Evolutionary conservation across 345 rosid genomes (phyloP).

Genomic region (Limnanthes douglasii): DNA sequence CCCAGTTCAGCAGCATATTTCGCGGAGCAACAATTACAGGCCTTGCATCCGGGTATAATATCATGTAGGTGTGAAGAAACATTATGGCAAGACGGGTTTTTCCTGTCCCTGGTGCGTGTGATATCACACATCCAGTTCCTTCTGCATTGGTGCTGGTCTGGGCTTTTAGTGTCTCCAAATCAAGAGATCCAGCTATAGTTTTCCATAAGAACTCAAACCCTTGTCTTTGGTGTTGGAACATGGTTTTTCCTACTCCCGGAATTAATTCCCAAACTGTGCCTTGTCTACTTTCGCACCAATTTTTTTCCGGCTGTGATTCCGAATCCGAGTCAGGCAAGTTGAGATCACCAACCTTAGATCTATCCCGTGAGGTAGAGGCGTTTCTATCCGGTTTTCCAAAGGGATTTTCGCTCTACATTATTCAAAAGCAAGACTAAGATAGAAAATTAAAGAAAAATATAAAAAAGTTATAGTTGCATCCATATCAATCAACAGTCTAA

Average conservation of each 20-base stretch:
- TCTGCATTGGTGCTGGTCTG: constrained; percentile 25
- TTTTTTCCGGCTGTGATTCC: constrained; percentile 1
- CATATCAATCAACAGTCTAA: constrained; percentile 3
- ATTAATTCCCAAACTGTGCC: constrained; percentile 68
- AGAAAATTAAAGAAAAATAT: neutral
- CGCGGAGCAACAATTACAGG: constrained; percentile 69
- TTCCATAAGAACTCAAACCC: constrained; percentile 81
- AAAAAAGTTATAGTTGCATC: no score
- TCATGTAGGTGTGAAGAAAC: constrained; percentile 45
- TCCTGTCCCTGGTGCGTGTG: constrained; percentile 84
- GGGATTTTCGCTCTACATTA: constrained; percentile 13
- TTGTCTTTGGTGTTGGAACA: constrained; percentile 63
- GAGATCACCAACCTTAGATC: constrained; percentile 6
- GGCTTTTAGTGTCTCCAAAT: constrained; percentile 28
- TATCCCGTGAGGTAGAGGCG: constrained; percentile 7
- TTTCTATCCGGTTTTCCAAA: constrained; percentile 12
- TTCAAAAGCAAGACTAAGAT: constrained; percentile 1
- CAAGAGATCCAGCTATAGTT: constrained; percentile 58
- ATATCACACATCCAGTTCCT: constrained; percentile 55
- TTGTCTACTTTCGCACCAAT: constrained; percentile 7
- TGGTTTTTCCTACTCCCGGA: constrained; percentile 26
- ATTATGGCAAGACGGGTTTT: constrained; percentile 68
- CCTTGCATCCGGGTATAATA: constrained; percentile 31
- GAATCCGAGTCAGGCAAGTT: neutral
- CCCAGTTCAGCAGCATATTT: constrained; percentile 56